These are phyloP conservation scores for Casuarina glauca DNA, from an alignment of 306 rosid genomes.

Conservation along the genomic window DNA sequence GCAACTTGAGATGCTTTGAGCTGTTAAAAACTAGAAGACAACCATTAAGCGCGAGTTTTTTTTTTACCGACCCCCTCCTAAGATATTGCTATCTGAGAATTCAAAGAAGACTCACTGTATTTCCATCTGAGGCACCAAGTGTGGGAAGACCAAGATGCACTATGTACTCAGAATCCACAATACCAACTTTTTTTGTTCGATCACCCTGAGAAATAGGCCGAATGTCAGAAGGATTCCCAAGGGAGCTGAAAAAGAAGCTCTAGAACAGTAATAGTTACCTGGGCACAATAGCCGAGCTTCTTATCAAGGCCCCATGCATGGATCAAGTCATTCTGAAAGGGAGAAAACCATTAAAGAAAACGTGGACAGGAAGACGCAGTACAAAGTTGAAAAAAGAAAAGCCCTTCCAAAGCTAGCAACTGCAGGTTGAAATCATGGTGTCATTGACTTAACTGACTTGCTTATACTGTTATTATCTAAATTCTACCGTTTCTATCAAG, in stretches of 20 bases:
- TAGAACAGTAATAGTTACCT: slow-evolving; percentile 44
- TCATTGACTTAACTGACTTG: not conserved
- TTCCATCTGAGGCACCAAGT: slow-evolving; percentile 64
- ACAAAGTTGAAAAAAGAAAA: slow-evolving; percentile 9
- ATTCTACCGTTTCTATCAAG: not conserved
- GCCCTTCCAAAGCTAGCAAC: not conserved
- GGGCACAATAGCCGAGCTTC: slow-evolving; percentile 93
- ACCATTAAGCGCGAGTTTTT: not conserved
- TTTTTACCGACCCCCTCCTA: not conserved
- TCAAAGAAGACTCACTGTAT: slow-evolving; percentile 48
- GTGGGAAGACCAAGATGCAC: slow-evolving; percentile 89
- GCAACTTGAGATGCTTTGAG: not conserved
- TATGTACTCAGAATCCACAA: slow-evolving; percentile 79
- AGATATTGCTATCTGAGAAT: slow-evolving; percentile 1
- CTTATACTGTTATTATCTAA: not conserved
- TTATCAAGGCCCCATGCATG: slow-evolving; percentile 96
- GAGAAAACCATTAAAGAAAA: slow-evolving; percentile 25
- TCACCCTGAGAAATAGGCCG: slow-evolving; percentile 64
- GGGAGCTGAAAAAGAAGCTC: slow-evolving; percentile 10
- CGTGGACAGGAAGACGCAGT: slow-evolving; percentile 14
- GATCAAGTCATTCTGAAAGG: slow-evolving; percentile 85
- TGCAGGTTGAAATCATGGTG: not conserved
- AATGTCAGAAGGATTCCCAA: slow-evolving; percentile 20
- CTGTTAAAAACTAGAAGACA: not conserved
- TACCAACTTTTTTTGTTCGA: slow-evolving; percentile 70